These are phyloP conservation scores for Silene noctiflora DNA, from an alignment of 179 eudicot species.

Conservation along the genomic window DNA sequence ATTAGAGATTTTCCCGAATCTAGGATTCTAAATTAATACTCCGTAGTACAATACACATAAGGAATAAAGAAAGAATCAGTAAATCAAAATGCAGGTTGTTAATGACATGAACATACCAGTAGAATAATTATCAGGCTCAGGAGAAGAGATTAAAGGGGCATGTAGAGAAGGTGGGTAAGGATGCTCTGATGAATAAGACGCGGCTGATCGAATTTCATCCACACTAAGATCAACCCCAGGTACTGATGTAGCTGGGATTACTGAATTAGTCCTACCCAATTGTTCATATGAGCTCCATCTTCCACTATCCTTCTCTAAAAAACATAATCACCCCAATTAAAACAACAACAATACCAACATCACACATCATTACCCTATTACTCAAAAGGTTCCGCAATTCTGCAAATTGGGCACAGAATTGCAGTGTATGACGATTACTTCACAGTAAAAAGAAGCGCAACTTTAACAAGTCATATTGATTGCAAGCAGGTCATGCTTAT, in stretches of 20 bases:
- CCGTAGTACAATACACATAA: background rate
- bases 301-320: conserved; percentile 37
- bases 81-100: background rate
- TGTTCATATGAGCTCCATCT: conserved; percentile 61
- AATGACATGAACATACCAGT: conserved; percentile 34
- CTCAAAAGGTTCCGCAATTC: too few species aligned
- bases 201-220: conserved; percentile 77
- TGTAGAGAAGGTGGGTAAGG: conserved; percentile 71
- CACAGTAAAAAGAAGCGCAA: too few species aligned
- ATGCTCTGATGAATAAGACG: conserved; percentile 40
- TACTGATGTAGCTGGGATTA: conserved; percentile 40
- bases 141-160: conserved; percentile 58
- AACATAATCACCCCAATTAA: background rate
- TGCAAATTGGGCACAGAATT: too few species aligned
- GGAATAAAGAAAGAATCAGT: background rate
- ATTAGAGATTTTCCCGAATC: too few species aligned
- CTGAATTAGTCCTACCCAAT: conserved; percentile 58
- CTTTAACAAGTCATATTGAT: too few species aligned
- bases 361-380: too few species aligned
- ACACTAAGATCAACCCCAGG: conserved; percentile 64
- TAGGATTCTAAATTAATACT: too few species aligned
- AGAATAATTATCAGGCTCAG: conserved; percentile 31
- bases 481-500: too few species aligned
- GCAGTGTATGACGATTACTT: too few species aligned
- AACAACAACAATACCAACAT: too few species aligned